These are phyloP conservation scores for Ganoderma lucidum DNA, from an alignment of 1,284 basidiomycete genomes.

Conservation along the genomic window DNA sequence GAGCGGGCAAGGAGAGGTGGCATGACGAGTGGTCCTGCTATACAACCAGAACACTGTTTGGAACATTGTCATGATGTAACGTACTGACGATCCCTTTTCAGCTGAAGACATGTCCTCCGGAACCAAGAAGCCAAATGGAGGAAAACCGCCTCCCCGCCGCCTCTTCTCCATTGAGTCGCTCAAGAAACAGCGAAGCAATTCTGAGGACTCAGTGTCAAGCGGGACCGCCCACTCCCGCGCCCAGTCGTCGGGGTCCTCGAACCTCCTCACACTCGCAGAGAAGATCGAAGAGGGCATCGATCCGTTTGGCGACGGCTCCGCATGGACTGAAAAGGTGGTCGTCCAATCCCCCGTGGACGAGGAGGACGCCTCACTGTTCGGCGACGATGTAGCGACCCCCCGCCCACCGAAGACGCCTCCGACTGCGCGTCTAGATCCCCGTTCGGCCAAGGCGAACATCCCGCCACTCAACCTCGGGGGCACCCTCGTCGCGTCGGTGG, in stretches of 20 bases:
- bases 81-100: neutral
- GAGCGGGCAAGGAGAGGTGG: too few relatives aligned
- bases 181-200: slow-evolving; percentile 36
- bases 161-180: slow-evolving; percentile 47
- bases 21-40: neutral
- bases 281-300: slow-evolving; percentile 28
- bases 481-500: slow-evolving; percentile 11
- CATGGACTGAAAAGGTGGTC: slow-evolving; percentile 33
- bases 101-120: slow-evolving; percentile 23
- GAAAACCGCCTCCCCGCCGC: slow-evolving; percentile 42
- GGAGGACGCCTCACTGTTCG: slow-evolving; percentile 6
- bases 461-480: slow-evolving; percentile 29
- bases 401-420: slow-evolving; percentile 23
- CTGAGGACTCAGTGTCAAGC: slow-evolving; percentile 27
- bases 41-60: neutral
- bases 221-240: slow-evolving; percentile 28
- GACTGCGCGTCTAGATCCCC: slow-evolving; percentile 17
- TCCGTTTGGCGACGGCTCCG: slow-evolving; percentile 23
- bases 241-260: slow-evolving; percentile 31
- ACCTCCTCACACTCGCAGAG: slow-evolving; percentile 29
- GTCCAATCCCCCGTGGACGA: slow-evolving; percentile 30
- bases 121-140: slow-evolving; percentile 42
- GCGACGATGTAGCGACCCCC: slow-evolving; percentile 19
- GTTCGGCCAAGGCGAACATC: slow-evolving; percentile 17
- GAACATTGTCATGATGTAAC: neutral